Evolutionary conservation across 805 yeast species (phyloP), one percentile per base, ranked within the genome.

Genomic region (Dipodascus albidus): DNA sequence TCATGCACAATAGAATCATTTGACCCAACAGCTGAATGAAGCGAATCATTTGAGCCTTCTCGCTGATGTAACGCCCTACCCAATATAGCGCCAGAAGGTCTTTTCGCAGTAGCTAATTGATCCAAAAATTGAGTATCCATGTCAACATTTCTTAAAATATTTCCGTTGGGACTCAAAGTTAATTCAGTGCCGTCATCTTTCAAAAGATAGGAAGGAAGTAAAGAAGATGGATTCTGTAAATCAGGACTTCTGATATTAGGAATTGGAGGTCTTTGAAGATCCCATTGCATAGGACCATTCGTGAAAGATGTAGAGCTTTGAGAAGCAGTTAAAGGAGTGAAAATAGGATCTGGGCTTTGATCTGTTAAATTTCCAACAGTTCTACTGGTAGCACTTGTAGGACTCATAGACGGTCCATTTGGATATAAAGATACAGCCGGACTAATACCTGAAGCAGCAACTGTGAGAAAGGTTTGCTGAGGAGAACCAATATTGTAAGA

Each of bases 191-290:
- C 65, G 21, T 61, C 65, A 11, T 58, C 55, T 8, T 54, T 58
- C 50, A 66, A 63, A 48, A 72, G 53, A 51, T 68, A 60, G 2
- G 74, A 62, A 1, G 75, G 76, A 17, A 71, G 55, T 9, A 70
- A 62, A 53, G 64, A 62, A 19, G 69, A 60, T 4, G 70, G 73
- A 21, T 67, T 70, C 41, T 64, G 48, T 6, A 66, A 65, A 3
- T 61, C 67, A 11, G 60, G 67, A n/a, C 54, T 62, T 2, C 61
- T 62, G 2, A 52, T 51, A 19, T n/a, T 51, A 49, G 24, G 15
- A 20, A 24, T 24, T 11, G 44, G 14, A 6, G 2, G 51, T 8
- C 31, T 4, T 21, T 20, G 31, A 4, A 47, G 49, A 47, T 47
- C 49, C 24, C 31, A 22, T 20, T 47, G 14, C 4, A 47, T 17